Conservation (phyloP, 495 filamentous ascomycete species). For the Zalerion maritima region DNA sequence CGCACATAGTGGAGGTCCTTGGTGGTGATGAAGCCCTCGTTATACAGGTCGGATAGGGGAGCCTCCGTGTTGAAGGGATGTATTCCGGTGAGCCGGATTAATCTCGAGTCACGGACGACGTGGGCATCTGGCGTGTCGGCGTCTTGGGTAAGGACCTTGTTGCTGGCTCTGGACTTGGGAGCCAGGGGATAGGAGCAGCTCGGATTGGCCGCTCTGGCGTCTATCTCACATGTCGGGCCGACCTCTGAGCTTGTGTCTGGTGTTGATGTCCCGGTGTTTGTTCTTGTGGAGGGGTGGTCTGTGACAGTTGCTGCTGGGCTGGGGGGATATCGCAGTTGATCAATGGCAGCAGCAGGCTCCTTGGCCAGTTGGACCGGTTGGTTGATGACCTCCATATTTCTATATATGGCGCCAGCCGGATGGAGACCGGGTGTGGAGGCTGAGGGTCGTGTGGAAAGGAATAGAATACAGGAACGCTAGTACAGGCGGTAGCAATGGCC, state of each 20-base stretch:
- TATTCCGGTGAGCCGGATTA: slow-evolving; percentile 79
- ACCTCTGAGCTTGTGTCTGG: slow-evolving; percentile 6
- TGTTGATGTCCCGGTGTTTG: slow-evolving; percentile 6
- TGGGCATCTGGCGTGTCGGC: slow-evolving; percentile 72
- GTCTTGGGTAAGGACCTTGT: slow-evolving; percentile 56
- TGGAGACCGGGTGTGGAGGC: too few relatives aligned
- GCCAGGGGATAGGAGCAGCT: slow-evolving; percentile 43
- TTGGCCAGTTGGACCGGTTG: slow-evolving; percentile 3
- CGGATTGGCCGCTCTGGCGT: slow-evolving; percentile 3
- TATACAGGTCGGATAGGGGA: slow-evolving; percentile 62
- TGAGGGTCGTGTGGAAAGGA: too few relatives aligned
- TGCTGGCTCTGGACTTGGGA: slow-evolving; percentile 47
- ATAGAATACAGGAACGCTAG: too few relatives aligned
- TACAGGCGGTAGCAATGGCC: too few relatives aligned
- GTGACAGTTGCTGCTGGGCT: slow-evolving; percentile 12
- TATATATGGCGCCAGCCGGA: too few relatives aligned
- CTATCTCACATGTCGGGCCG: slow-evolving; percentile 4
- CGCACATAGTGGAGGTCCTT: slow-evolving; percentile 94
- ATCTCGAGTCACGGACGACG: slow-evolving; percentile 71
- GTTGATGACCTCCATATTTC: slow-evolving; percentile 10
- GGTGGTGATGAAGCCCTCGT: slow-evolving; percentile 81
- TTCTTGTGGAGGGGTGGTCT: slow-evolving; percentile 12
- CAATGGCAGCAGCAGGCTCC: slow-evolving; percentile 1
- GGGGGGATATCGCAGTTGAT: slow-evolving; percentile 9
- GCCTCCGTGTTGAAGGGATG: slow-evolving; percentile 95